phyloP scores from a whole-genome alignment of 83 land plant species.

The Diphasiastrum complanatum region DNA sequence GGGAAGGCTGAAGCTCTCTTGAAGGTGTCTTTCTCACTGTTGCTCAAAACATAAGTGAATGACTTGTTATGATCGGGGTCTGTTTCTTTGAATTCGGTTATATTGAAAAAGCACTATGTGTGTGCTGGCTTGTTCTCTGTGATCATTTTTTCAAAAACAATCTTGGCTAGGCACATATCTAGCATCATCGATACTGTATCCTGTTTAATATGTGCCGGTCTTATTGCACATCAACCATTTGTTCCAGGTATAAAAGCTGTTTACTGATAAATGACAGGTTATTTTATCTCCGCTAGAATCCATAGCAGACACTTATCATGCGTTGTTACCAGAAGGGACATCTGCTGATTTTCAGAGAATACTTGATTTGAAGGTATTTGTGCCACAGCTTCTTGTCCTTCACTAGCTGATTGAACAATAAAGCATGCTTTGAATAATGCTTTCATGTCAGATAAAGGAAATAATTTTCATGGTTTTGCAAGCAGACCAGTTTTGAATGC shows the following conservation, averaged over 20 bases:
- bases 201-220: no score
- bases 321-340: slow-evolving; percentile 92
- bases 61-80: background rate
- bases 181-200: no score
- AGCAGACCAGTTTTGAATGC: background rate
- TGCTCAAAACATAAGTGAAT: background rate
- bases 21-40: slow-evolving; percentile 46
- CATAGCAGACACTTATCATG: slow-evolving; percentile 89
- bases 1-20: slow-evolving; percentile 97
- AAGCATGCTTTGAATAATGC: background rate
- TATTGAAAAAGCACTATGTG: background rate
- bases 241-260: no score
- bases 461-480: background rate
- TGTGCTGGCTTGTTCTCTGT: no score
- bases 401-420: background rate
- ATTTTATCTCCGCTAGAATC: slow-evolving; percentile 92
- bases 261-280: no score
- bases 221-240: no score
- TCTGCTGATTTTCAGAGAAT: slow-evolving; percentile 83
- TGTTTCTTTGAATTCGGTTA: background rate
- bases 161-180: no score
- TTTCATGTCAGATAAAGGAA: background rate
- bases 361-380: slow-evolving; percentile 80
- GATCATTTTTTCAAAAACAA: no score
- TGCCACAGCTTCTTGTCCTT: background rate